These are phyloP conservation scores for Hibiscus syriacus DNA, from an alignment of 345 rosid species.

Conservation along the genomic window DNA sequence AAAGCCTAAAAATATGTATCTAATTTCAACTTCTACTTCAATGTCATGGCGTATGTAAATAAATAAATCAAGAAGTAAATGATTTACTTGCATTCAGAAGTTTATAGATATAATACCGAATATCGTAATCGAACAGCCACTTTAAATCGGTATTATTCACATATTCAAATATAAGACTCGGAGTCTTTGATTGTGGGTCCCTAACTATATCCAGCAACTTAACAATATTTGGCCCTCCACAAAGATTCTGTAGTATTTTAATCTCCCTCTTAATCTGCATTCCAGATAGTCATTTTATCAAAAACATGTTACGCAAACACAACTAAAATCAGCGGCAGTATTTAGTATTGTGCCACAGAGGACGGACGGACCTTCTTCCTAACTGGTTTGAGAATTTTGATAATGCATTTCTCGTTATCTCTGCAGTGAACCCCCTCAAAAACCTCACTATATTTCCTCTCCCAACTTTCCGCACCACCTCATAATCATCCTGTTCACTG, in stretches of 20 bases:
- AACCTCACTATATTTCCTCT: slow-evolving; percentile 92
- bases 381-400: slow-evolving; percentile 98
- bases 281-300: not conserved
- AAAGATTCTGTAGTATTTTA: slow-evolving; percentile 87
- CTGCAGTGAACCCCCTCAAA: slow-evolving; percentile 88
- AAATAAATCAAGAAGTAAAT: slow-evolving; percentile 8
- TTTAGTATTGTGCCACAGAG: not conserved
- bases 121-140: slow-evolving; percentile 76
- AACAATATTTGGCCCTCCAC: slow-evolving; percentile 55
- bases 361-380: slow-evolving; percentile 90
- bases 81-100: slow-evolving; percentile 62
- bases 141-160: slow-evolving; percentile 91
- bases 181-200: not conserved
- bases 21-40: not conserved
- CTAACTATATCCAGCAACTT: slow-evolving; percentile 1
- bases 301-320: not conserved
- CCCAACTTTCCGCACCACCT: slow-evolving; percentile 95
- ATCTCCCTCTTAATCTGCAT: slow-evolving; percentile 97
- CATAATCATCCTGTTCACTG: slow-evolving; percentile 94
- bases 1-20: not conserved
- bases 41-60: not conserved
- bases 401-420: slow-evolving; percentile 72
- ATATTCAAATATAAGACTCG: slow-evolving; percentile 25
- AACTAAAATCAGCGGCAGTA: not conserved
- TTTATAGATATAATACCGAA: slow-evolving; percentile 79